Evolutionary conservation across 2,329 filamentous ascomycete species (phyloP), one percentile per base, ranked within the genome.

Genomic region (Parastagonospora avenae): DNA sequence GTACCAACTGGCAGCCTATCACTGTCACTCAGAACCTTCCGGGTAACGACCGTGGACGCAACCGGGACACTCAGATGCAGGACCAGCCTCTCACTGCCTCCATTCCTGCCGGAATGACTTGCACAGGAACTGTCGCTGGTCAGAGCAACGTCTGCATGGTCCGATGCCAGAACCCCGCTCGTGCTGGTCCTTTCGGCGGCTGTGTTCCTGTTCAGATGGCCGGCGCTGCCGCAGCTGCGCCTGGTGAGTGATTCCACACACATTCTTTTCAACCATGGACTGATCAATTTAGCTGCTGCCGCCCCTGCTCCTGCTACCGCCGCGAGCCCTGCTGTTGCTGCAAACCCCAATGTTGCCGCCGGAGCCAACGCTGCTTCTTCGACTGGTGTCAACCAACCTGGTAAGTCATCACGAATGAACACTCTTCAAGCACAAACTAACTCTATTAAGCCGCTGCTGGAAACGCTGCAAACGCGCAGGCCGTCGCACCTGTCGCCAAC

Each of bases 101-200:
- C n/a, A 80, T 87, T 54, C 81, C 84, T 0, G 79, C 78, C 33
- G 71, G 74, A 53, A 80, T 82, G 73, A 63, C 74, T 39, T 88
- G 85, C 74, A 85, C 82, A 11, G 85, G 85, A 40, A 82, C 77
- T 30, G 81, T 84, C 4, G 84, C 82, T 10, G 85, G 83, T 33
- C 77, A 84, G 72, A 67, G 76, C 31, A 83, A 83, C 59, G 78
- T 86, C 60, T 87, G 85, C 74, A 80, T 87, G 60, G 83, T 88
- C 42, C 79, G 83, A 24, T 86, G 84, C 74, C 74, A 84, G 75
- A 87, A 87, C 71, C 77, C 75, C 1, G 84, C 84, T 30, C 73
- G 78, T 46, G 83, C 83, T 32, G 84, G 85, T 11, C 85, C 85
- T 28, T 87, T 87, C 62, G 85, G 85, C 46, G 83, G 83, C 40